These are phyloP conservation scores for Margaritispora aquatica DNA, from an alignment of 495 filamentous ascomycete genomes.

Conservation along the genomic window DNA sequence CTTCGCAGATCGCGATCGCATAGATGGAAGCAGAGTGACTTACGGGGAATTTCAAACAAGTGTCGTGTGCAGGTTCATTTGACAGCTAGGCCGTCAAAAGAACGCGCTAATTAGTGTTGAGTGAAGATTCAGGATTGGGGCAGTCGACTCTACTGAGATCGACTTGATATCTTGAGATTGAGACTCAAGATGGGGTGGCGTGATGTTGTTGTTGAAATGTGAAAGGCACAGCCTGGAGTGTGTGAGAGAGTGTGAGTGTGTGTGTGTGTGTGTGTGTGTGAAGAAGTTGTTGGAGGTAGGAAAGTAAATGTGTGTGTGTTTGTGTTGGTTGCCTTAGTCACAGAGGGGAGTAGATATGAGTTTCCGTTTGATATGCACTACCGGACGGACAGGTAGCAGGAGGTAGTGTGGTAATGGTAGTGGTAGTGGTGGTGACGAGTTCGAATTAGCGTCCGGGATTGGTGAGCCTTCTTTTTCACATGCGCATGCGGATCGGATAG, in stretches of 20 bases:
- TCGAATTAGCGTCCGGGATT: conserved; percentile 10
- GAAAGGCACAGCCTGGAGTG: conserved; percentile 12
- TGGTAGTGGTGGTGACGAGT: conserved; percentile 16
- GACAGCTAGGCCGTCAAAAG: conserved; percentile 58
- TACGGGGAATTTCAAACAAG: conserved; percentile 27
- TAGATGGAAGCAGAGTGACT: not conserved
- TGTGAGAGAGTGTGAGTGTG: no score
- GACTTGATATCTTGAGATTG: conserved; percentile 20
- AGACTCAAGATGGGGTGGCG: conserved; percentile 13
- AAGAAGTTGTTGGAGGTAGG: no score
- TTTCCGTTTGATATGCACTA: conserved; percentile 9
- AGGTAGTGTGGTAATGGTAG: no score
- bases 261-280: no score
- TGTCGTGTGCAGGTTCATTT: conserved; percentile 63
- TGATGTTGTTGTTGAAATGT: not conserved
- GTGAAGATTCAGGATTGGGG: conserved; percentile 11
- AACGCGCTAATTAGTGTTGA: conserved; percentile 42
- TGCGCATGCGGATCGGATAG: conserved; percentile 1
- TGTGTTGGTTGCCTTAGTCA: conserved; percentile 9
- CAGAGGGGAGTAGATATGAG: not conserved
- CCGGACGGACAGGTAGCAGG: no score
- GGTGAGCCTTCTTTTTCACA: conserved; percentile 14
- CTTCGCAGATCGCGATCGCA: not conserved
- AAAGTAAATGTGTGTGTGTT: no score
- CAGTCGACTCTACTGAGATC: conserved; percentile 21